Evolutionary conservation across 1,139 yeast species (phyloP), one percentile per base, ranked within the genome.

Genomic region (Candida tropicalis): DNA sequence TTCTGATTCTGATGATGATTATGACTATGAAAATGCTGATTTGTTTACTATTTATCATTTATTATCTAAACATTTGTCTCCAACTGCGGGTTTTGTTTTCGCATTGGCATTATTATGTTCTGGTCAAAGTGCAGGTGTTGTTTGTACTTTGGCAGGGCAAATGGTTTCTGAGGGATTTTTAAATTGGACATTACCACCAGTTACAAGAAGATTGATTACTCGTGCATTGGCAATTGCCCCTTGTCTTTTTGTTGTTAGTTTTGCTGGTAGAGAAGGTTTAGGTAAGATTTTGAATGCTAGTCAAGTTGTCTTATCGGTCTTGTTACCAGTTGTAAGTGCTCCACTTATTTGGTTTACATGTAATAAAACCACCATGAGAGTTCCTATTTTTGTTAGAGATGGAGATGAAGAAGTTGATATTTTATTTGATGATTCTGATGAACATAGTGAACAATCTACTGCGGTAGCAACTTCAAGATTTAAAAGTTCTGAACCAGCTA

Each of bases 61-160:
- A 63, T 76, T 93, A 18, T 73, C 83, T 4, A 68, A 75, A 35
- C 88, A 86, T 56, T 75, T 93, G 37, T 87, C 96, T 1, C 84
- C 87, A n/a, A 84, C 90, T 2, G 98, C 98, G 0, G 99, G 98
- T 4, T 73, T 89, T 25, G 83, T 93, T 1, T 93, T 93, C 70
- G 97, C 97, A 1, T 67, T 90, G 36, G 98, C 98, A 1, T 77
- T 93, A 63, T 71, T 93, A 41, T 90, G 91, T 59, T 87, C 96
- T n/a, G 99, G 99, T 15, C 96, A 91, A 60, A 87, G 96, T 57
- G 98, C 99, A 2, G 98, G 99, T 39, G 87, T 95, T 24, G 96
- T 93, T n/a, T 93, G 97, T 58, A 93, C 99, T 0, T 75, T 93
- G 58, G 95, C 98, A 1, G 97, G 99, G 16, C 99, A 93, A 62